A percentile compares a stretch with the other conserved stretches of the same genome.
These are phyloP conservation scores for Discostella stelligeroides DNA, from an alignment of 108 stramenopile species.

Conservation along the genomic window DNA sequence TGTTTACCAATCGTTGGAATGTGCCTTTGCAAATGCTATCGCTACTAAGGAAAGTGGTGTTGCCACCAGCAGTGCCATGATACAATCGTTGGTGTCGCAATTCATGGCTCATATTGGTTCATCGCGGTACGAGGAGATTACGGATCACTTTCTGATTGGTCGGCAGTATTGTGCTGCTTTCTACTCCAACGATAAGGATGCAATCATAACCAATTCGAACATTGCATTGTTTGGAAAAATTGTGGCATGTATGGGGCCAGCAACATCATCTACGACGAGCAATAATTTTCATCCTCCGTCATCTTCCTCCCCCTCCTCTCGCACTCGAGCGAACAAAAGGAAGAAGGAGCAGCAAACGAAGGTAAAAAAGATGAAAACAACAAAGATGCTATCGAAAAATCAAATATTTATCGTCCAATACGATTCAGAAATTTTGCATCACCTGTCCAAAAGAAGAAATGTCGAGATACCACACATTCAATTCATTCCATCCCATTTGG, in stretches of 20 bases:
- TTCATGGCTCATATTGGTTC: slow-evolving; percentile 28
- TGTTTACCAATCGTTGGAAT: slow-evolving; percentile 26
- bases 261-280: neutral
- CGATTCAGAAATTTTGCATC: neutral
- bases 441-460: slow-evolving; percentile 4
- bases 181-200: neutral
- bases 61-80: slow-evolving; percentile 12
- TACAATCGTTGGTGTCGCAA: slow-evolving; percentile 12
- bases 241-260: slow-evolving; percentile 22
- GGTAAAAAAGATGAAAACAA: slow-evolving; percentile 3
- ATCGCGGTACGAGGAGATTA: slow-evolving; percentile 12
- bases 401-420: too few species aligned
- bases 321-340: too few species aligned
- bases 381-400: neutral
- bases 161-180: slow-evolving; percentile 32
- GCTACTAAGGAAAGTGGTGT: slow-evolving; percentile 19
- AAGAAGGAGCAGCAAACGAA: neutral
- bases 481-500: slow-evolving; percentile 19
- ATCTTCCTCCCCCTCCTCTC: too few species aligned
- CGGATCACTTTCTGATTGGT: slow-evolving; percentile 37
- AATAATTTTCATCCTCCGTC: too few species aligned
- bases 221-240: slow-evolving; percentile 35
- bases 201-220: neutral
- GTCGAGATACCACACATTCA: slow-evolving; percentile 11
- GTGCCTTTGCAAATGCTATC: slow-evolving; percentile 24